Base-by-base conservation (phyloP, 169 alveolate genomes). In the Eimeria falciformis region DNA sequence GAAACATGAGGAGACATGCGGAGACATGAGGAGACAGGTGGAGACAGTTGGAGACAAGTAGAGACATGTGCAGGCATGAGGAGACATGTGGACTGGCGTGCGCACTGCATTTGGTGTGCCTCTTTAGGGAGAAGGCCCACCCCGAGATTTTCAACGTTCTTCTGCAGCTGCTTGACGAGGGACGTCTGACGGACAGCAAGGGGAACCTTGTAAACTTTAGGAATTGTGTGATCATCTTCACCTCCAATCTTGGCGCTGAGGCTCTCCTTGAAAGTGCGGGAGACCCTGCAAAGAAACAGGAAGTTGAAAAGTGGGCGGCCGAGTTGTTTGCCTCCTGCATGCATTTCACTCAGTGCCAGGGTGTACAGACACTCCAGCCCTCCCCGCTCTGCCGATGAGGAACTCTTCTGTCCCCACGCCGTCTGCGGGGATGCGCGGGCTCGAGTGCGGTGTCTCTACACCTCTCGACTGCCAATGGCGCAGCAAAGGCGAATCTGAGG, bases 121-220 rank as follows among this genome's bases (percentile, higher is more conserved):
- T n/a, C n/a, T 37, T 46, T 94, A 95, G 96, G 69, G 99, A 97
- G 95, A 97, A 97, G 94, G 99, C 99, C 21, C 99, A 97, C 83
- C 98, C 98, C 6, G 98, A 97, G 83, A 98, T 97, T 45, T 96
- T 96, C 90, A 97, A 97, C 93, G 83, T 97, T 56, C 66, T 97
- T 65, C 93, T 97, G 88, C 98, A 97, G 90, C 94, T 97, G 56
- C 92, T 97, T 82, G 95, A 94, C 89, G 99, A 97, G 58, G 99
- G 99, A 0, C 92, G 98, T 12, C 94, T 97, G 88, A 95, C 98
- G 71, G 99, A 97, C 90, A 87, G 97, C 46, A 96, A 93, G 65
- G 98, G 98, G 47, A 96, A 97, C 43, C 95, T 92, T 53, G 99
- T 97, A 2, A 96, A 97, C 92, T 96, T 97, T 95, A 91, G 97